phyloP scores from a whole-genome alignment of 139 green algal species.

The Picochlorum costavermella region DNA sequence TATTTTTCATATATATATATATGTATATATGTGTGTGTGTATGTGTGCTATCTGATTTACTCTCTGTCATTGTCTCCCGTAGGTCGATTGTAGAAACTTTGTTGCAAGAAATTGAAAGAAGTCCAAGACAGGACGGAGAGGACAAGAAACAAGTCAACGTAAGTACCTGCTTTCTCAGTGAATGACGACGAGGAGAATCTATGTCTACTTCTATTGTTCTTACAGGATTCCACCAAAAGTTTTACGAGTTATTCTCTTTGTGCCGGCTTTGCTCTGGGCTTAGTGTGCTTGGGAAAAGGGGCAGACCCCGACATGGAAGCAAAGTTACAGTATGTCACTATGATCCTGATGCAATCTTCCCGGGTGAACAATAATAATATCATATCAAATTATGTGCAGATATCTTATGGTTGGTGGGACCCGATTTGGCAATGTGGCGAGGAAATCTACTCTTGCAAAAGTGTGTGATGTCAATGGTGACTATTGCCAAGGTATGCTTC shows the following conservation, averaged over 20 bases:
- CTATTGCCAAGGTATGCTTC: too few species aligned
- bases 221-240: slow-evolving; percentile 39
- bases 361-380: slow-evolving; percentile 33
- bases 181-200: too few species aligned
- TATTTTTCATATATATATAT: not conserved
- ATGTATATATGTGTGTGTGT: not conserved
- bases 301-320: slow-evolving; percentile 37
- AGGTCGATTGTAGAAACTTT: slow-evolving; percentile 81
- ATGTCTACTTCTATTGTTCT: too few species aligned
- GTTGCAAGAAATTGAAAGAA: slow-evolving; percentile 78
- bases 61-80: not conserved
- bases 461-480: not conserved
- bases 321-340: not conserved
- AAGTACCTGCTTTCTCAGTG: too few species aligned
- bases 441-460: not conserved
- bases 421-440: not conserved
- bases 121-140: slow-evolving; percentile 26
- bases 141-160: slow-evolving; percentile 1
- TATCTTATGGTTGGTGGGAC: not conserved
- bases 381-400: slow-evolving; percentile 3
- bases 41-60: too few species aligned
- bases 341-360: slow-evolving; percentile 58
- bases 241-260: slow-evolving; percentile 83
- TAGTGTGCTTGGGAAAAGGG: slow-evolving; percentile 77
- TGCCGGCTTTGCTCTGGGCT: slow-evolving; percentile 82